Conservation (phyloP, 2,329 filamentous ascomycete genomes). For the Periglandula ipomoeae region DNA sequence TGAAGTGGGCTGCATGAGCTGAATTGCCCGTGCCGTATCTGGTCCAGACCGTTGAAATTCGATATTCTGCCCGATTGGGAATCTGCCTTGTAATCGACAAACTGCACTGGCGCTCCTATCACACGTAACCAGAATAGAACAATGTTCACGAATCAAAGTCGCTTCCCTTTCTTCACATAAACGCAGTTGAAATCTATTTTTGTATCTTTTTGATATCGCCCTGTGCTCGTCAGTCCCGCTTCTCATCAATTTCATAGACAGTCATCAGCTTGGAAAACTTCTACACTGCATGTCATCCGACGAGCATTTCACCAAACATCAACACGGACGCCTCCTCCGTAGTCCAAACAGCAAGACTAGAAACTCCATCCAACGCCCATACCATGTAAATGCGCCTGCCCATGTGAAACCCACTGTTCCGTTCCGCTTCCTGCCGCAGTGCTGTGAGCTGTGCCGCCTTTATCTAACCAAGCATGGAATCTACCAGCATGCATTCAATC, state of each 20-base stretch:
- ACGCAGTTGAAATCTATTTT: not conserved
- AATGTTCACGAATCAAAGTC: no score
- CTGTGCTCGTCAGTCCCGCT: not conserved
- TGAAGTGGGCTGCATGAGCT: not conserved
- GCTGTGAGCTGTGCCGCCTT: conserved; percentile 3
- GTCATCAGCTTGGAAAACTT: not conserved
- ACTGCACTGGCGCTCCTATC: no score
- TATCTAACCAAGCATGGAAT: conserved; percentile 5
- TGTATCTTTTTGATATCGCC: not conserved
- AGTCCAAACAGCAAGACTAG: not conserved
- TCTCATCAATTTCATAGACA: not conserved
- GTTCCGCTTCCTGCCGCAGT: not conserved
- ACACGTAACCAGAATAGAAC: no score
- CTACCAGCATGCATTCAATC: not conserved
- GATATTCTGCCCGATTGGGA: not conserved
- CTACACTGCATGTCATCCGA: not conserved
- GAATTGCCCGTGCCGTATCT: not conserved
- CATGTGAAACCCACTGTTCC: not conserved
- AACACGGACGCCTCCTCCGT: no score
- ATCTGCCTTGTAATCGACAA: no score
- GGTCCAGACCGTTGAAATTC: not conserved
- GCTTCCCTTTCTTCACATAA: not conserved
- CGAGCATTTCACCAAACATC: no score
- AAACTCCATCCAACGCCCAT: conserved; percentile 5
- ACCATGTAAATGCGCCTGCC: conserved; percentile 3